Evolutionary conservation across 208 protist genomes (phyloP), one percentile per base, ranked within the genome.

Genomic region (Strigomonas galati): DNA sequence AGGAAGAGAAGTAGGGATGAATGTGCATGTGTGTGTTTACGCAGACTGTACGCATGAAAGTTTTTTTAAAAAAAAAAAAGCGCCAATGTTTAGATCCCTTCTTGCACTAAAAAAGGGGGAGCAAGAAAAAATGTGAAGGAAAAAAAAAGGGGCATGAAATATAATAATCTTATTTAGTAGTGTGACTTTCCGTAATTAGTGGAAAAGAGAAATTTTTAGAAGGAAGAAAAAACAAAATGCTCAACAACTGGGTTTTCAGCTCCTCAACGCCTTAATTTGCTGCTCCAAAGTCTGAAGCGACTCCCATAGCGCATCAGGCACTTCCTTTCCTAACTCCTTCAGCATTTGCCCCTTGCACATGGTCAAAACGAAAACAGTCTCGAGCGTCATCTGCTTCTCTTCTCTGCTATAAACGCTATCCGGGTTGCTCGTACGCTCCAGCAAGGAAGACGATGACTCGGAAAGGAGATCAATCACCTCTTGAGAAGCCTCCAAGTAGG

Each of bases 291-390:
- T 10, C 10, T 40, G 35, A 40, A 40, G 35, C 4, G 35, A 40
- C 4, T 17, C 43, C 78, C 81, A 87, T 2, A 84, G 32, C 1
- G 69, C 48, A 0, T 74, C 71, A 0, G 85, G 85, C 19, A 89
- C 63, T 6, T 48, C 48, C 55, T 74, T 26, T 4, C 68, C 64
- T 57, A 91, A 35, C 64, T 94, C 89, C 55, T 78, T 55, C 57
- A 88, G 56, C 17, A 92, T 87, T 67, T 93, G 85, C 14, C 79
- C 82, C 40, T 88, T 64, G 62, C 83, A 81, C 77, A 91, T 68
- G 51, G 87, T 67, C 23, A 96, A 51, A 28, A 93, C 85, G 67
- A 89, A 90, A 4, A 86, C 65, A 7, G 87, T 91, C 62, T 96
- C 79, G 53, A 69, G 71, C 49, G 90, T 40, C 90, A 96, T 96